phyloP scores from a whole-genome alignment of 1,139 yeast species.

The Hansenula anomala region DNA sequence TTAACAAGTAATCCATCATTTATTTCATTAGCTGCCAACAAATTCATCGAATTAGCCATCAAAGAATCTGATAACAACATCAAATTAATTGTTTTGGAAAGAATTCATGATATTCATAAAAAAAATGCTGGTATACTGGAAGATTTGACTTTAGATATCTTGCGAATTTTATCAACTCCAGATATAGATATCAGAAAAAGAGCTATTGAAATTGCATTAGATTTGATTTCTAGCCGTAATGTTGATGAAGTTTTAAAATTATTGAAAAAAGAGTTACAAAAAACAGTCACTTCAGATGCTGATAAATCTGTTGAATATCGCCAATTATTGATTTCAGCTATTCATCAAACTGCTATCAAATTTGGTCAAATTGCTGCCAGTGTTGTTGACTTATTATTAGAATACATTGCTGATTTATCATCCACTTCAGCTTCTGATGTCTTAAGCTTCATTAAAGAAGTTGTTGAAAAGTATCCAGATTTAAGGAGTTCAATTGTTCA shows the following conservation, averaged over 20 bases:
- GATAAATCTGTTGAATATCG: slow-evolving; percentile 85
- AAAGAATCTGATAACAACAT: slow-evolving; percentile 93
- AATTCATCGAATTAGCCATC: slow-evolving; percentile 83
- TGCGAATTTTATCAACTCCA: slow-evolving; percentile 80
- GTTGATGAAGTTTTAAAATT: slow-evolving; percentile 92
- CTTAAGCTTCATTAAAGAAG: slow-evolving; percentile 85
- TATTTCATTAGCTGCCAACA: slow-evolving; percentile 71
- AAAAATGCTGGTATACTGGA: slow-evolving; percentile 81
- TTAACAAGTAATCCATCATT: slow-evolving; percentile 67
- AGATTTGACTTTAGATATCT: slow-evolving; percentile 79
- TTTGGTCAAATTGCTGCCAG: slow-evolving; percentile 89
- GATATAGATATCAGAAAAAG: slow-evolving; percentile 88
- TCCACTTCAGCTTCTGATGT: slow-evolving; percentile 88
- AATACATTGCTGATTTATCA: slow-evolving; percentile 79
- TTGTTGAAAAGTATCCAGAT: slow-evolving; percentile 86
- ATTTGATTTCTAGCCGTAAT: slow-evolving; percentile 78
- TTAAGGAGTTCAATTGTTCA: slow-evolving; percentile 63
- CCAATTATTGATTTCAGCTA: slow-evolving; percentile 81
- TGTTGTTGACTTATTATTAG: slow-evolving; percentile 85
- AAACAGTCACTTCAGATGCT: slow-evolving; percentile 63
- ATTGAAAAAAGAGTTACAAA: slow-evolving; percentile 85
- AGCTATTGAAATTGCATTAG: slow-evolving; percentile 78
- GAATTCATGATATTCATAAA: slow-evolving; percentile 71
- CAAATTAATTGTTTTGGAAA: slow-evolving; percentile 85
- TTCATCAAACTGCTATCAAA: slow-evolving; percentile 83